Conservation (phyloP, 495 filamentous ascomycete genomes). For the Trichocladium antarcticum region DNA sequence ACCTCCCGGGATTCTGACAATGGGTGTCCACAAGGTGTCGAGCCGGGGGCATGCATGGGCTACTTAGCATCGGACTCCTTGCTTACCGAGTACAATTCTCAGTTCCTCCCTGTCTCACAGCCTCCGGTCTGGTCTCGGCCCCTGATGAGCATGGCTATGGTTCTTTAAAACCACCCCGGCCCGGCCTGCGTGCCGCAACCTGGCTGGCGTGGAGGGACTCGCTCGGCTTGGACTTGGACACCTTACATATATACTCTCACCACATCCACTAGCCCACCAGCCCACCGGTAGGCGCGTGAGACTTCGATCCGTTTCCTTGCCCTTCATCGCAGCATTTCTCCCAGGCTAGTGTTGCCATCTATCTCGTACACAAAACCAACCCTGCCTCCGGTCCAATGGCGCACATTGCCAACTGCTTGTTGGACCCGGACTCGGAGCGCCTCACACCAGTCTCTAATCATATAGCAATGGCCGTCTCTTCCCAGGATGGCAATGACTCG, state of each 20-base stretch:
- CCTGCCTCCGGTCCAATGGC: constrained; percentile 31
- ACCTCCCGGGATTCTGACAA: constrained; percentile 9
- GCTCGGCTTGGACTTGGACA: not conserved
- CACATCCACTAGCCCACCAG: constrained; percentile 20
- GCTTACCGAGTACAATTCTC: too few relatives aligned
- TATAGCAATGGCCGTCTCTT: constrained; percentile 37
- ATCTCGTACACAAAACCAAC: constrained; percentile 23
- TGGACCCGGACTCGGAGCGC: constrained; percentile 29
- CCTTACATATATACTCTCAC: constrained; percentile 24
- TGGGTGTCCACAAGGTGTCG: not conserved
- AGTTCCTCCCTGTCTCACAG: too few relatives aligned
- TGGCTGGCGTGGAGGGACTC: not conserved
- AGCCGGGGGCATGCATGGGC: constrained; percentile 7
- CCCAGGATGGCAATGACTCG: constrained; percentile 35
- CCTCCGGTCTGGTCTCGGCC: too few relatives aligned
- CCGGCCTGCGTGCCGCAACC: constrained; percentile 10
- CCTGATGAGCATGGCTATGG: constrained; percentile 9
- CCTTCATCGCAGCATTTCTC: constrained; percentile 19
- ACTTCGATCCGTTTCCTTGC: constrained; percentile 18
- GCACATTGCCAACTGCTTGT: constrained; percentile 40
- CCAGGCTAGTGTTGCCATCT: constrained; percentile 23
- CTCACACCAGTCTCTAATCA: constrained; percentile 30
- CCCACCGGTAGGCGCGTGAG: constrained; percentile 14
- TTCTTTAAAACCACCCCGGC: constrained; percentile 5
- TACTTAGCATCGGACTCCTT: constrained; percentile 1